Percentiles rank a stretch among this genome's conserved stretches.
Evolutionary conservation across 345 rosid genomes (phyloP).

Genomic region (Pistacia atlantica): DNA sequence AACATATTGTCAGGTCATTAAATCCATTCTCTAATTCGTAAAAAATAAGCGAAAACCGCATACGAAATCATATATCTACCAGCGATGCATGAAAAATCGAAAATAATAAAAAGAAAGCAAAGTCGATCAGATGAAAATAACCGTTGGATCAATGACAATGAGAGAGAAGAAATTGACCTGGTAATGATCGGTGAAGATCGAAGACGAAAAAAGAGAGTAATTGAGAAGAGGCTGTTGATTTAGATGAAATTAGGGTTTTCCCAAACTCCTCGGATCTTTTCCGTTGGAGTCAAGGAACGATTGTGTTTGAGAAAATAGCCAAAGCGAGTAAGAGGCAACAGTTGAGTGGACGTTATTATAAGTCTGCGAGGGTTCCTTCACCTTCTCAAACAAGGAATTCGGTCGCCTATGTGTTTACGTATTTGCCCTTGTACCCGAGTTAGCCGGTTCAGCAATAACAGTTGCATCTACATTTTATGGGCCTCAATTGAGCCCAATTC

Average conservation of each 20-base stretch:
- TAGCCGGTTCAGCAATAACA: too few relatives aligned
- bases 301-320: neutral
- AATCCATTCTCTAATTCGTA: neutral
- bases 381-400: neutral
- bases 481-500: too few relatives aligned
- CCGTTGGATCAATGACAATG: neutral
- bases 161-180: constrained; percentile 5
- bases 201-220: neutral
- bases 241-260: constrained; percentile 23
- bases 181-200: constrained; percentile 10
- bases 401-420: neutral
- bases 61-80: neutral
- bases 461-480: too few relatives aligned
- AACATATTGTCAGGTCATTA: too few relatives aligned
- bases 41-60: neutral
- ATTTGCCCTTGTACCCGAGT: constrained; percentile 11
- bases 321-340: neutral
- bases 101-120: neutral
- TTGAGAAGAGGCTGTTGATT: constrained; percentile 8
- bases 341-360: neutral
- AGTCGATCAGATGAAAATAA: neutral
- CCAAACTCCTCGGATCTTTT: constrained; percentile 49
- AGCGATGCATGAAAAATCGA: neutral
- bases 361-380: neutral
- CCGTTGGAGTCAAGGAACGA: constrained; percentile 30